Evolutionary conservation across 1,139 yeast species (phyloP), one percentile per base, ranked within the genome.

Genomic region (Sugiyamaella sp.): DNA sequence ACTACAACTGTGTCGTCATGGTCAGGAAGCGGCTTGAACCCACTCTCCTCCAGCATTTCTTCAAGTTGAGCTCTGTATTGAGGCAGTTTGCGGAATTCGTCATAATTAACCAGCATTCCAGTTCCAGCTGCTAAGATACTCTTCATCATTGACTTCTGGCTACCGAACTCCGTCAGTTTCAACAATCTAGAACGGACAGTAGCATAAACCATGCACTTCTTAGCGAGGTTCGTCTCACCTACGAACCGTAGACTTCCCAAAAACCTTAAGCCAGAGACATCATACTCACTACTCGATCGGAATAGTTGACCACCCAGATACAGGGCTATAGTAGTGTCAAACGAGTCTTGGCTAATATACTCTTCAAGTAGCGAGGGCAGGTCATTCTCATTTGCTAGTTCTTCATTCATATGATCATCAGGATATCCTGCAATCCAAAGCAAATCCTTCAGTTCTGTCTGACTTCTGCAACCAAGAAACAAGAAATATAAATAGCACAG

Each of bases 231-330:
- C 10, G 49, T 49, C 29, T 53, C 58, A 2, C 63, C 74, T 52
- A 82, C 64, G 57, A 76, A 70, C 55, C 74, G 71, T 64, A 80
- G 71, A 16, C 86, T 66, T 12, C 75, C 71, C 51, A 87, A 70
- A 60, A 82, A 85, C 51, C 84, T 78, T 10, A 76, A 63, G 52
- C 78, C 82, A 55, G 81, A 74, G 3, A 74, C 71, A 51, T 81
- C 85, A 62, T 79, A 81, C 8, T 78, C 78, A 1, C 78, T 70
- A 4, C 79, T 79, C 1, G 77, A 70, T 32, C 74, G 74, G 67
- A 82, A 84, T 55, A 80, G 77, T 41, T 72, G 70, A 0, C 86
- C 78, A 8, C 82, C 82, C 56, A 83, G 80, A 53, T 77, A 74
- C 51, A 84, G 68, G 0, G 81, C 71, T 38, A 82, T 63, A 38